Percentiles rank a stretch among this genome's conserved stretches.
Evolutionary conservation across 2,329 filamentous ascomycete species (phyloP).

Genomic region (Trichoderma citrinoviride): DNA sequence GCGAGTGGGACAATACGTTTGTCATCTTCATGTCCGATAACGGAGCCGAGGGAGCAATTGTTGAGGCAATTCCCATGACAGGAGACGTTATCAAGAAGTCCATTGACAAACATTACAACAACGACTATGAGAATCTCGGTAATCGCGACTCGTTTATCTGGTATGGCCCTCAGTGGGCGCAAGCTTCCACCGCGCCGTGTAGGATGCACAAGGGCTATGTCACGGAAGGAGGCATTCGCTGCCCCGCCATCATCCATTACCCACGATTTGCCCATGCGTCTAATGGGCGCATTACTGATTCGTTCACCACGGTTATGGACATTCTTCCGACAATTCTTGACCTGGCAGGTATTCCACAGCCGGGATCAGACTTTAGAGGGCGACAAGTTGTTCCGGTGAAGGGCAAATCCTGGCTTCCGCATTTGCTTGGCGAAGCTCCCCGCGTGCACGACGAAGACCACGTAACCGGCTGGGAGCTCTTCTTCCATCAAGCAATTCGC

Average conservation of each 20-base stretch:
- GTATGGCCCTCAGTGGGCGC: constrained; percentile 58
- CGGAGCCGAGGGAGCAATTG: constrained; percentile 57
- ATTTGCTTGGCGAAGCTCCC: background rate
- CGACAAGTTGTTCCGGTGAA: constrained; percentile 11
- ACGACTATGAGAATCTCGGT: constrained; percentile 51
- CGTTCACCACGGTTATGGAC: constrained; percentile 15
- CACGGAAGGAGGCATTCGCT: constrained; percentile 46
- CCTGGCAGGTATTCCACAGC: background rate
- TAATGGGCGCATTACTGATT: background rate
- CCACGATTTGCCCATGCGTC: background rate
- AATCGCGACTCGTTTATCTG: constrained; percentile 57
- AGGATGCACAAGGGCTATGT: constrained; percentile 40
- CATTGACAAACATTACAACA: constrained; percentile 54
- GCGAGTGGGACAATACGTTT: constrained; percentile 54
- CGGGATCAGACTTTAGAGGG: background rate
- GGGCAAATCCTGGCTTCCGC: constrained; percentile 6
- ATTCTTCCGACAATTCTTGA: constrained; percentile 11
- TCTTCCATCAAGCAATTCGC: constrained; percentile 11
- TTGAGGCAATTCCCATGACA: constrained; percentile 45
- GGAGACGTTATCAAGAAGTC: constrained; percentile 47
- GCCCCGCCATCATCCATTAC: constrained; percentile 8
- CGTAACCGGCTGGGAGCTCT: constrained; percentile 12
- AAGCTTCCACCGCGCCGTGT: constrained; percentile 39
- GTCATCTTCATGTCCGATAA: constrained; percentile 64
- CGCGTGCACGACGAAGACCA: constrained; percentile 5